Percentiles rank a stretch among this genome's conserved stretches.
Conservation (phyloP, 1,284 basidiomycete genomes). For the Uromyces viciae-fabae region DNA sequence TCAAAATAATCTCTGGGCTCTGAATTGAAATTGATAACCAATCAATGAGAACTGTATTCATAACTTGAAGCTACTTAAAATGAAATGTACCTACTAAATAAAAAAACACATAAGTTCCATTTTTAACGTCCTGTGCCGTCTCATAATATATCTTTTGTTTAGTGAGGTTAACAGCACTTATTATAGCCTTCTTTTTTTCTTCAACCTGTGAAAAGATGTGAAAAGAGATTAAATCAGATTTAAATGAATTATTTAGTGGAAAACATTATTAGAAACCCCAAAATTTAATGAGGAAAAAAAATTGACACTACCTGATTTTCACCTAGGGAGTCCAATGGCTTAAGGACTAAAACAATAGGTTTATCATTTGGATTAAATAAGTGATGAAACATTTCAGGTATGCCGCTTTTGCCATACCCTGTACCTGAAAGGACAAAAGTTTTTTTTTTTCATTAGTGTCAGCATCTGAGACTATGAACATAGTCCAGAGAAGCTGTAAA, state of each 20-base stretch:
- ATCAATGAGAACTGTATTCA: not conserved
- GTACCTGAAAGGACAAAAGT: slow-evolving; percentile 12
- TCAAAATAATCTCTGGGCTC: slow-evolving; percentile 15
- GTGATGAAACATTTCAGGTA: not conserved
- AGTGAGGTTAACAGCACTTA: not conserved
- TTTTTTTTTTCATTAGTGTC: too few relatives aligned
- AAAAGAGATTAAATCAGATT: not conserved
- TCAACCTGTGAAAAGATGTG: not conserved
- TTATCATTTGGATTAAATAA: not conserved
- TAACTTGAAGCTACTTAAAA: not conserved
- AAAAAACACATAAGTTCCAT: not conserved
- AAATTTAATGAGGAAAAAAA: not conserved
- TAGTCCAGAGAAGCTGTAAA: too few relatives aligned
- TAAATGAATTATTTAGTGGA: not conserved
- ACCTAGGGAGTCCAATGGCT: slow-evolving; percentile 6
- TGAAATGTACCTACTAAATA: not conserved
- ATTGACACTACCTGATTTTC: not conserved
- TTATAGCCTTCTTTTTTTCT: not conserved
- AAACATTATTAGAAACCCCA: not conserved
- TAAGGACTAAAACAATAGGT: not conserved
- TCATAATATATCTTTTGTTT: not conserved
- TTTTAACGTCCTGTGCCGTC: not conserved
- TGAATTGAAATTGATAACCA: not conserved
- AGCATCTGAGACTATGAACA: too few relatives aligned
- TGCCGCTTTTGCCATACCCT: slow-evolving; percentile 8